phyloP scores from a whole-genome alignment of 2,329 filamentous ascomycete species.

The Trichoderma oligosporum region DNA sequence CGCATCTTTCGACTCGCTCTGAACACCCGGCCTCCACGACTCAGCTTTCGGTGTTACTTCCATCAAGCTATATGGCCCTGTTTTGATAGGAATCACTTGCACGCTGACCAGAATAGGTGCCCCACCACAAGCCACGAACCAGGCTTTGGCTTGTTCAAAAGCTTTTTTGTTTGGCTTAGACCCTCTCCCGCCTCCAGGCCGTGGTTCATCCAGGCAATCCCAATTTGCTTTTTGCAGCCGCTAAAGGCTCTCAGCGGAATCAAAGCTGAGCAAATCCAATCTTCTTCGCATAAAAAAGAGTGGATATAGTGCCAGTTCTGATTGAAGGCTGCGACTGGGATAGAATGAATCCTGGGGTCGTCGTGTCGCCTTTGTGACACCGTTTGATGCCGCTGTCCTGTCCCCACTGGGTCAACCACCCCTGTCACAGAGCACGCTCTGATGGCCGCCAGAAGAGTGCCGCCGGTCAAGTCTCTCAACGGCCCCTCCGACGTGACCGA shows the following conservation, averaged over 20 bases:
- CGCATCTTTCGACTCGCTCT: background rate
- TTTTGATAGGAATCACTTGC: constrained; percentile 14
- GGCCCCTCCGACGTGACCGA: constrained; percentile 17
- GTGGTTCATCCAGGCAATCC: background rate
- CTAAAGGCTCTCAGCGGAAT: constrained; percentile 2
- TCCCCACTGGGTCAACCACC: constrained; percentile 23
- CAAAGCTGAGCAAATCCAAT: constrained; percentile 9
- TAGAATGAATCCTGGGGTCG: constrained; percentile 18
- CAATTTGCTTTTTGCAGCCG: constrained; percentile 11
- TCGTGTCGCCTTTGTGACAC: constrained; percentile 23
- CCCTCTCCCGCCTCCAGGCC: background rate
- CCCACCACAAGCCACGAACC: constrained; percentile 22
- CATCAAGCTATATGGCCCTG: background rate
- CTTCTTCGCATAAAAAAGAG: background rate
- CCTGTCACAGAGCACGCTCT: constrained; percentile 23
- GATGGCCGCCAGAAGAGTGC: constrained; percentile 20
- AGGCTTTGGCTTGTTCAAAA: constrained; percentile 5
- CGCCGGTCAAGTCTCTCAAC: constrained; percentile 18
- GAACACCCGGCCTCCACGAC: background rate
- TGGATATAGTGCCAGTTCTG: constrained; percentile 10
- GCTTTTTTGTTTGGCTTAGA: constrained; percentile 11
- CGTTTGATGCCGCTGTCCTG: constrained; percentile 22
- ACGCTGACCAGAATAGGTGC: constrained; percentile 21
- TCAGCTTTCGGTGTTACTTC: constrained; percentile 17
- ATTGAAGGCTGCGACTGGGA: constrained; percentile 8